Base-by-base conservation (phyloP, 495 filamentous ascomycete genomes). In the Letharia lupina region DNA sequence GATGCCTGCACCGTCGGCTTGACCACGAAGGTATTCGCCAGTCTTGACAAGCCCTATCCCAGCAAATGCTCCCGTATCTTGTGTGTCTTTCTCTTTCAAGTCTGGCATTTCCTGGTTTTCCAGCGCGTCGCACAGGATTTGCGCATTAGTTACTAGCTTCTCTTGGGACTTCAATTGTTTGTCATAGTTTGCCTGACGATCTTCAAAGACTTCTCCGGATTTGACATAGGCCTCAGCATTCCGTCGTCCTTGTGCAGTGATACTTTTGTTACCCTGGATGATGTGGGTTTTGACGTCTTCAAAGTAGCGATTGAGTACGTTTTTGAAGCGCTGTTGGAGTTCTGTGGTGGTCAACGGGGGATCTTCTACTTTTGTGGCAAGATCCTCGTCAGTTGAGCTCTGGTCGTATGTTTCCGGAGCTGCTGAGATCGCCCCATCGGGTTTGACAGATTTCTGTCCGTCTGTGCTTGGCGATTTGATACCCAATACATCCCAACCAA, bases 161-260 rank as follows among this genome's bases (percentile, higher is more conserved):
- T 99, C 94, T 69, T 97, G 89, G 6, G 89, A 83, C 77, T 96
- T 98, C 12, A 91, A 77, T 73, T 91, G 86, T 76, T 91, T 96
- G 74, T 99, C 94, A 67, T 94, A 96, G 70, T 91, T 97, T 40
- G 91, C 84, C 73, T 99, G 94, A 23, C 94, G 90, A 72, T 99
- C 94, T 73, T 99, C 94, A 69, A 99, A 99, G 54, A 99, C 93
- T 72, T 99, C 94, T 18, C 94, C 94, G 52, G 95, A 98, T 73
- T 96, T 96, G 69, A 99, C 91, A 73, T 99, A 99, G 9, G 93
- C 94, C 74, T 99, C 94, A 4, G 95, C 92, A 78, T 99, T 97
- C 60, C 93, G 91, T 65, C 91, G 89, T 59, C 87, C 89, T 76
- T 99, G 94, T 35, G 79, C 81, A 65, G 83, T 81, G 45, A 98